phyloP scores from a whole-genome alignment of 495 filamentous ascomycete genomes.

The Aspergillus affinis region DNA sequence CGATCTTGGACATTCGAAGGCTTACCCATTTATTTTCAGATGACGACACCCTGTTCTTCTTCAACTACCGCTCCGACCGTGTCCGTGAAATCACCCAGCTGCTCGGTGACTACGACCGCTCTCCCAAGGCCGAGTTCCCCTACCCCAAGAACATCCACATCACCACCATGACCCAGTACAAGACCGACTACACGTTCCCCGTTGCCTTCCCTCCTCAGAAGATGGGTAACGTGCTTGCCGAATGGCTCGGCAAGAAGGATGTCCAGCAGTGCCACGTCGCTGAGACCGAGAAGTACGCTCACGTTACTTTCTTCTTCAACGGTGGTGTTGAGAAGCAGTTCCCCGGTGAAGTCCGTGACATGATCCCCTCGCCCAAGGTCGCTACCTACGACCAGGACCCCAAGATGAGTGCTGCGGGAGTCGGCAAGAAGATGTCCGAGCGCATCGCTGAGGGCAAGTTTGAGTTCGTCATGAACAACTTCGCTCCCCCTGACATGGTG shows the following conservation, averaged over 20 bases:
- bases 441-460: conserved; percentile 77
- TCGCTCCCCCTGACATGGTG: conserved; percentile 98
- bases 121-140: conserved; percentile 84
- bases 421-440: conserved; percentile 83
- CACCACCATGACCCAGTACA: conserved; percentile 99
- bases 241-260: conserved; percentile 86
- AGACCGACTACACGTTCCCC: conserved; percentile 88
- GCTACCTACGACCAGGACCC: conserved; percentile 96
- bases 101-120: conserved; percentile 86
- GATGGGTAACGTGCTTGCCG: conserved; percentile 95
- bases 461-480: conserved; percentile 99
- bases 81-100: conserved; percentile 96
- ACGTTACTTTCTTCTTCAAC: conserved; percentile 99
- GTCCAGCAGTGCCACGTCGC: conserved; percentile 93
- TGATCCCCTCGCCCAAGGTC: conserved; percentile 73
- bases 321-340: conserved; percentile 97
- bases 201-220: conserved; percentile 91
- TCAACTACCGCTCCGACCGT: conserved; percentile 99
- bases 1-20: conserved; percentile 7
- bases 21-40: conserved; percentile 47
- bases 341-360: conserved; percentile 79
- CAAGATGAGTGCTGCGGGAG: conserved; percentile 90
- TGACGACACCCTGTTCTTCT: conserved; percentile 95
- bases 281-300: conserved; percentile 98
- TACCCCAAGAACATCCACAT: conserved; percentile 90